Conservation (phyloP, 345 rosid species). For the Eutrema japonicum region DNA sequence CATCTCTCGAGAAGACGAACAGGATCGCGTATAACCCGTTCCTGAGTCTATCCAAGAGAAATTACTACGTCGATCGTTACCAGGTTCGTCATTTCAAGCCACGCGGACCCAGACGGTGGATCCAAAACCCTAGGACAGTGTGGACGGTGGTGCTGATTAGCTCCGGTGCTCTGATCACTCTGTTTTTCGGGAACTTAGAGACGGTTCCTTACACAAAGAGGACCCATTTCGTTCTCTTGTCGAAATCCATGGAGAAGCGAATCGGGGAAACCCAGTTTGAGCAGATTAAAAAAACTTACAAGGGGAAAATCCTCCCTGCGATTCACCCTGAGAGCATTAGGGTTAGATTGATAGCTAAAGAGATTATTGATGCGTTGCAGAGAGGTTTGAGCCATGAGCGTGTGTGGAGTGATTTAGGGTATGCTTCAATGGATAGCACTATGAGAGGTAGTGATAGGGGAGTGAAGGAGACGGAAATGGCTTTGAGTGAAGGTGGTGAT, state of each 20-base stretch:
- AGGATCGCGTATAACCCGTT: slow-evolving; percentile 38
- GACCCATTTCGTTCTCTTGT: slow-evolving; percentile 76
- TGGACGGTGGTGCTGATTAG: slow-evolving; percentile 58
- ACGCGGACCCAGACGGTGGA: slow-evolving; percentile 70
- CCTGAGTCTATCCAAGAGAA: slow-evolving; percentile 49
- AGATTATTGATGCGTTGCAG: slow-evolving; percentile 76
- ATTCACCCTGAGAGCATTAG: slow-evolving; percentile 84
- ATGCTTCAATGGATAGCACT: slow-evolving; percentile 57
- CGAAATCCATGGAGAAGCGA: slow-evolving; percentile 63
- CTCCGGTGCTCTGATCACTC: slow-evolving; percentile 60
- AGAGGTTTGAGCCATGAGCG: slow-evolving; percentile 77
- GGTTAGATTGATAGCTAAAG: slow-evolving; percentile 68
- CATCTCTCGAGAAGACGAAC: slow-evolving; percentile 25
- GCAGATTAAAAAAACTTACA: slow-evolving; percentile 56
- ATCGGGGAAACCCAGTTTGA: slow-evolving; percentile 74
- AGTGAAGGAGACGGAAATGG: slow-evolving; percentile 51
- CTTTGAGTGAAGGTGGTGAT: slow-evolving; percentile 44
- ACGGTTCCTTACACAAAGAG: slow-evolving; percentile 87
- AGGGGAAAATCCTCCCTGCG: slow-evolving; percentile 77
- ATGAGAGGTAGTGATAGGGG: slow-evolving; percentile 38
- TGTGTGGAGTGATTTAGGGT: slow-evolving; percentile 72
- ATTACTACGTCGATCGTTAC: slow-evolving; percentile 72
- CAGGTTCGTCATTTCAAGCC: slow-evolving; percentile 71
- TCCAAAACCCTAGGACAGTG: slow-evolving; percentile 62
- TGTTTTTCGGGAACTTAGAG: slow-evolving; percentile 75